Percentiles rank a stretch among this genome's conserved stretches.
phyloP scores from a whole-genome alignment of 257 asterid species.

The Paraleonurus japonicus region DNA sequence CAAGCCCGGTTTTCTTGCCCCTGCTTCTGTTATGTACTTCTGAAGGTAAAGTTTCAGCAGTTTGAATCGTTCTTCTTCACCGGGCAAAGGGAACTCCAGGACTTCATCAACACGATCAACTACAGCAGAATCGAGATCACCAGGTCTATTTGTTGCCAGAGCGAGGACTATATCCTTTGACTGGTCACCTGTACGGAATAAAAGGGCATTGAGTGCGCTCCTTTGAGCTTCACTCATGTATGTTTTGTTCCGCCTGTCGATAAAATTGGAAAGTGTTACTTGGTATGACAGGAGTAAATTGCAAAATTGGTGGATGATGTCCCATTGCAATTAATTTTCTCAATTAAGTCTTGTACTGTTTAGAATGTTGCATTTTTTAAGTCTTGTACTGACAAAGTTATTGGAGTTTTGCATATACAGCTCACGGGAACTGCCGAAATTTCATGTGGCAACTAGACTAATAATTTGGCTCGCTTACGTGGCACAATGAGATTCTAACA shows the following conservation, averaged over 20 bases:
- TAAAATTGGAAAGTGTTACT: not conserved
- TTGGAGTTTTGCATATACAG: not conserved
- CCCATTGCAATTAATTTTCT: not conserved
- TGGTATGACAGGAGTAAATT: not conserved
- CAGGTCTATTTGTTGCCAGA: slow-evolving; percentile 87
- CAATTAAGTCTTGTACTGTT: too few species aligned
- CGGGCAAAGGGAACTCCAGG: slow-evolving; percentile 86
- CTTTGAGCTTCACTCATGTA: slow-evolving; percentile 98
- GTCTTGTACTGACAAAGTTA: not conserved
- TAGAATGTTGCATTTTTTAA: not conserved
- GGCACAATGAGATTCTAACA: not conserved
- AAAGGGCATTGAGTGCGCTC: slow-evolving; percentile 91
- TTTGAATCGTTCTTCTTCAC: slow-evolving; percentile 80
- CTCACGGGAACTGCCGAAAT: not conserved
- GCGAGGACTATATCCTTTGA: slow-evolving; percentile 93
- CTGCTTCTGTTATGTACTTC: slow-evolving; percentile 77
- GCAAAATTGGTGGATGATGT: not conserved
- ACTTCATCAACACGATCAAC: slow-evolving; percentile 92
- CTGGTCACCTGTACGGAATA: slow-evolving; percentile 90
- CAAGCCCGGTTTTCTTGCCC: slow-evolving; percentile 58
- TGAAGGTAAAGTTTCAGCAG: slow-evolving; percentile 72
- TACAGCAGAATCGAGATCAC: slow-evolving; percentile 93
- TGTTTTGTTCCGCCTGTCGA: slow-evolving; percentile 81
- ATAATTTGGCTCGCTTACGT: not conserved
- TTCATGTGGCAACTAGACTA: not conserved